A percentile compares a stretch with the other conserved stretches of the same genome.
phyloP scores from a whole-genome alignment of 768 basidiomycete species.

The Trametes gibbosa region DNA sequence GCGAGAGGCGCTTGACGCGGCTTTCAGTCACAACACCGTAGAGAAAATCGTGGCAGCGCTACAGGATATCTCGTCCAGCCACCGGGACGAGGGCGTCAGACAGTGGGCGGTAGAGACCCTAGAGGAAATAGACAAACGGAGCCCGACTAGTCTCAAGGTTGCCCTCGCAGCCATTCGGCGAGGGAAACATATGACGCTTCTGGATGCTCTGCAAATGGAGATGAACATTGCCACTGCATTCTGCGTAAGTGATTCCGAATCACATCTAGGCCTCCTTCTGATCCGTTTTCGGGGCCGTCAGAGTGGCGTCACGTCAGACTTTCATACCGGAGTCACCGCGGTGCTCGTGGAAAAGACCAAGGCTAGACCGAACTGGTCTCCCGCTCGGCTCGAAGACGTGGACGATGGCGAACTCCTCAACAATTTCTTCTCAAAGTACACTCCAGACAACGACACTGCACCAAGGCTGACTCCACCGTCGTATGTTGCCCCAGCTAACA shows the following conservation, averaged over 20 bases:
- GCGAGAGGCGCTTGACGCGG: conserved; percentile 76
- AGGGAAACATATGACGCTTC: conserved; percentile 62
- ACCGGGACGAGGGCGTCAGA: conserved; percentile 46
- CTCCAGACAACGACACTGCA: conserved; percentile 35
- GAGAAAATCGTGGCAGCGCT: conserved; percentile 68
- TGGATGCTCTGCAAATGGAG: conserved; percentile 78
- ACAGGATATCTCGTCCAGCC: conserved; percentile 35
- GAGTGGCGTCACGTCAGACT: conserved; percentile 81
- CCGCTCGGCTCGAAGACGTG: conserved; percentile 59
- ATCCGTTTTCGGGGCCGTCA: conserved; percentile 29
- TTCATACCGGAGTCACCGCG: conserved; percentile 74
- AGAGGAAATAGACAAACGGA: conserved; percentile 59
- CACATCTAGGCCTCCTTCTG: not conserved
- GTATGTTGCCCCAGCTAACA: conserved; percentile 18
- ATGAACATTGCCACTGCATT: conserved; percentile 85
- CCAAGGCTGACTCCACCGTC: conserved; percentile 28
- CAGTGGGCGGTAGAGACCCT: conserved; percentile 77
- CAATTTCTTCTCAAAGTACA: conserved; percentile 65
- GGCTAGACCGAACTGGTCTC: conserved; percentile 69
- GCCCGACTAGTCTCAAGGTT: conserved; percentile 91
- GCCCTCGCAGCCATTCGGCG: conserved; percentile 75
- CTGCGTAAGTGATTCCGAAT: conserved; percentile 57
- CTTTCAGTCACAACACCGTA: conserved; percentile 71
- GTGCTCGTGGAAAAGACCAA: conserved; percentile 53
- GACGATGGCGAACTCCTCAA: conserved; percentile 48